phyloP scores from a whole-genome alignment of 2,329 filamentous ascomycete species.

The Talaromyces pinophilus region DNA sequence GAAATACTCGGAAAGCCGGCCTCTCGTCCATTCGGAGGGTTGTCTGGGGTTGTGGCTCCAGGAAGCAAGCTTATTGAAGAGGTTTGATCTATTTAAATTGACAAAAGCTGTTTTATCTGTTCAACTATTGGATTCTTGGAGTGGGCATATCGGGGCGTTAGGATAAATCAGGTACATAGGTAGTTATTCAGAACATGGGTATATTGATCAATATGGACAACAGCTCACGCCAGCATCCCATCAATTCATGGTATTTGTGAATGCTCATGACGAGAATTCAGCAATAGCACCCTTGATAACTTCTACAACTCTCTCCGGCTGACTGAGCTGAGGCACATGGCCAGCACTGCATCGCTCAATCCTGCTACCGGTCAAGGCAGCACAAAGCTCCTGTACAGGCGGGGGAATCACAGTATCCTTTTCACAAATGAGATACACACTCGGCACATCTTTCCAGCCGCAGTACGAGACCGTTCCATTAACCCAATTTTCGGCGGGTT shows the following conservation, averaged over 20 bases:
- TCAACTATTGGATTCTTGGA: background rate
- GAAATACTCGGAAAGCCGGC: conserved; percentile 51
- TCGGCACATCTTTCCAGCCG: conserved; percentile 21
- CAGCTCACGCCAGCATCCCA: background rate
- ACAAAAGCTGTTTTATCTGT: background rate
- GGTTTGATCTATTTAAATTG: conserved; percentile 7
- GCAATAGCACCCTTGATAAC: conserved; percentile 13
- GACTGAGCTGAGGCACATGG: conserved; percentile 18
- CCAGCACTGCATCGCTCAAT: conserved; percentile 15
- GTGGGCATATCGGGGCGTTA: background rate
- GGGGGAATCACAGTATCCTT: conserved; percentile 1
- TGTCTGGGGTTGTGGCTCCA: background rate
- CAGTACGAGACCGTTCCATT: conserved; percentile 3
- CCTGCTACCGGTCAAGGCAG: conserved; percentile 10
- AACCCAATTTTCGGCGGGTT: conserved; percentile 13
- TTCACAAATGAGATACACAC: conserved; percentile 16
- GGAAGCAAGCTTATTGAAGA: conserved; percentile 22
- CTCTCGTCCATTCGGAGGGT: conserved; percentile 42
- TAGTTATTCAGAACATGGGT: conserved; percentile 6
- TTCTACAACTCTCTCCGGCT: conserved; percentile 19
- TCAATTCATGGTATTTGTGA: background rate
- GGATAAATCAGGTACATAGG: conserved; percentile 1
- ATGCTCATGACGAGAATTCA: background rate
- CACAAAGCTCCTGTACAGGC: conserved; percentile 17
- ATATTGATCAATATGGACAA: background rate